Evolutionary conservation across 140 eudicot genomes (phyloP).

Genomic region (Senecio squalidus): DNA sequence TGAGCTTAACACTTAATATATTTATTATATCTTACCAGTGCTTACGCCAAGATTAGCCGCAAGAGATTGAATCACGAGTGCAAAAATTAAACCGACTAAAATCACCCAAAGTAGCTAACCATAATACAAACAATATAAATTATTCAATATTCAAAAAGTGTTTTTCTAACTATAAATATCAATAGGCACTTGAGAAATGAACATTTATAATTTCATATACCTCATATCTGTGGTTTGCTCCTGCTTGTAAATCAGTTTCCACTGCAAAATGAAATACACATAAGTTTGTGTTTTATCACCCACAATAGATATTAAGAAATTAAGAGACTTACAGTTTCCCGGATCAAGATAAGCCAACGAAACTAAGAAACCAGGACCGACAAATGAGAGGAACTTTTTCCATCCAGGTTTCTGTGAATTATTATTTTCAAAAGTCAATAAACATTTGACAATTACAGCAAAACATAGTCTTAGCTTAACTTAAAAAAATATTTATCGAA

Average conservation of each 20-base stretch:
- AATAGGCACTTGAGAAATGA: not conserved
- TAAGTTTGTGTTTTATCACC: not conserved
- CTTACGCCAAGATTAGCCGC: slow-evolving; percentile 55
- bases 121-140: too few relatives aligned
- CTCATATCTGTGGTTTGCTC: slow-evolving; percentile 50
- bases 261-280: slow-evolving; percentile 19
- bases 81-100: slow-evolving; percentile 44
- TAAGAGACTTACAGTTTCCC: slow-evolving; percentile 60
- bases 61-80: slow-evolving; percentile 51
- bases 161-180: not conserved
- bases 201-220: slow-evolving; percentile 8
- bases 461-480: too few relatives aligned
- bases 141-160: not conserved
- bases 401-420: slow-evolving; percentile 60
- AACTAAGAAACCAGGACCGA: slow-evolving; percentile 96
- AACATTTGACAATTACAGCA: too few relatives aligned
- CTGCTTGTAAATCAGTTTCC: slow-evolving; percentile 71
- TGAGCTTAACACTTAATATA: too few relatives aligned
- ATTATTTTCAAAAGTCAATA: not conserved
- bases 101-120: slow-evolving; percentile 53
- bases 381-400: slow-evolving; percentile 55
- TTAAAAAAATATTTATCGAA: too few relatives aligned
- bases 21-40: slow-evolving; percentile 46
- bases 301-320: not conserved
- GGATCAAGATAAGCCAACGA: slow-evolving; percentile 93